Percentiles rank a stretch among this genome's conserved stretches.
Evolutionary conservation across 2,329 filamentous ascomycete genomes (phyloP).

Genomic region (Phialocephala subalpina): DNA sequence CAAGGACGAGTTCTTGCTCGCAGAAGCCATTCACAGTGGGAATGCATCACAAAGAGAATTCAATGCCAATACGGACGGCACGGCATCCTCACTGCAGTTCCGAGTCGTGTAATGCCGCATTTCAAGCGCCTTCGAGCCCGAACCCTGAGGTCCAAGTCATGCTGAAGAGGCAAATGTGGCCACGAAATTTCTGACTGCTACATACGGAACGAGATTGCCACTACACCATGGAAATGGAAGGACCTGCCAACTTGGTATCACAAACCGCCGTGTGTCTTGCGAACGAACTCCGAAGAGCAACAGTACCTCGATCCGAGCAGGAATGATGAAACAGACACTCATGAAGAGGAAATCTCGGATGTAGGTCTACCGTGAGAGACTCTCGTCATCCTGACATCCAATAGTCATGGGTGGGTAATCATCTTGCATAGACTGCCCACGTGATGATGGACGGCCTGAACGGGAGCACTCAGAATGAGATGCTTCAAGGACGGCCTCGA

Average conservation of each 20-base stretch:
- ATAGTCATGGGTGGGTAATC: neutral
- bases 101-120: neutral
- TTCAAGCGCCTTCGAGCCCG: neutral
- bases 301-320: neutral
- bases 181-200: neutral
- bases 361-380: neutral
- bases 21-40: neutral
- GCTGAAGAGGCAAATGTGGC: conserved; percentile 9
- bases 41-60: neutral
- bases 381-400: neutral
- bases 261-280: neutral
- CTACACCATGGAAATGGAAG: neutral
- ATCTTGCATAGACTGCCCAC: neutral
- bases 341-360: neutral
- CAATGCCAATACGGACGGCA: conserved; percentile 5
- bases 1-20: neutral
- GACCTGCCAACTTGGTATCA: neutral
- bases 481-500: too few species aligned
- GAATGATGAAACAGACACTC: neutral
- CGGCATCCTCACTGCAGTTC: neutral
- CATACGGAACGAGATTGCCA: neutral
- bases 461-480: too few species aligned
- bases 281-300: neutral
- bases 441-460: neutral
- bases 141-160: conserved; percentile 1